A percentile compares a stretch with the other conserved stretches of the same genome.
Conservation (phyloP, 2,329 filamentous ascomycete species). For the Diatrype stigma region DNA sequence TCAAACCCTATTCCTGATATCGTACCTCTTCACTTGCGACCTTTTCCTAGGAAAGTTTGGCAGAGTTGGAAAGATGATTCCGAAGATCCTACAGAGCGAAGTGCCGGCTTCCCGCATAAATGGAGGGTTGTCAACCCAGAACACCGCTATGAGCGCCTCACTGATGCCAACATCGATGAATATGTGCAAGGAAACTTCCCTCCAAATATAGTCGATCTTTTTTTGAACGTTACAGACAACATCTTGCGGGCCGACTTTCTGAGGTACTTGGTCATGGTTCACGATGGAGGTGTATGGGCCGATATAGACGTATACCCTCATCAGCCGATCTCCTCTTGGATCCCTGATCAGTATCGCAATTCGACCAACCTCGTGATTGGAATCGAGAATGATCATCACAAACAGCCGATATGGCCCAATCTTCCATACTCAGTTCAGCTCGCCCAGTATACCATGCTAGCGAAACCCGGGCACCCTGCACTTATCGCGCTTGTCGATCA, state of each 20-base stretch:
- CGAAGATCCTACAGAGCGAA: slow-evolving; percentile 22
- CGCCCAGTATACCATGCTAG: slow-evolving; percentile 70
- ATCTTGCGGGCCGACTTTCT: slow-evolving; percentile 58
- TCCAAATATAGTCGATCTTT: slow-evolving; percentile 47
- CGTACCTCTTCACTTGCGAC: no score
- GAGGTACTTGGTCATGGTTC: slow-evolving; percentile 58
- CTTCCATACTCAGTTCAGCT: slow-evolving; percentile 68
- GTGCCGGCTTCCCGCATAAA: slow-evolving; percentile 21
- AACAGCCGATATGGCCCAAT: slow-evolving; percentile 43
- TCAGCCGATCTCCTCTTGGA: slow-evolving; percentile 62
- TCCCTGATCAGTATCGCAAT: slow-evolving; percentile 57
- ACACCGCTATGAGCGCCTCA: slow-evolving; percentile 16
- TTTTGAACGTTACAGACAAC: slow-evolving; percentile 43
- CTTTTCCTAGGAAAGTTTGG: slow-evolving; percentile 25
- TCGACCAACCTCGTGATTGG: slow-evolving; percentile 64
- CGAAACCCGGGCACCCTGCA: slow-evolving; percentile 68
- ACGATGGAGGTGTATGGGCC: slow-evolving; percentile 66
- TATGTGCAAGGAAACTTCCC: slow-evolving; percentile 63
- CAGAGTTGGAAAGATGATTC: slow-evolving; percentile 29
- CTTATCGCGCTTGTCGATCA: slow-evolving; percentile 62
- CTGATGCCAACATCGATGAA: slow-evolving; percentile 21
- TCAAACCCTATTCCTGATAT: no score
- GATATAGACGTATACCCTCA: slow-evolving; percentile 66
- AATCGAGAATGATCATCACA: slow-evolving; percentile 60
- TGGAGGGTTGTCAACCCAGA: slow-evolving; percentile 21